Percentiles rank a stretch among this genome's conserved stretches.
Evolutionary conservation across 2,329 filamentous ascomycete genomes (phyloP).

Genomic region (Pezicula neosporulosa): DNA sequence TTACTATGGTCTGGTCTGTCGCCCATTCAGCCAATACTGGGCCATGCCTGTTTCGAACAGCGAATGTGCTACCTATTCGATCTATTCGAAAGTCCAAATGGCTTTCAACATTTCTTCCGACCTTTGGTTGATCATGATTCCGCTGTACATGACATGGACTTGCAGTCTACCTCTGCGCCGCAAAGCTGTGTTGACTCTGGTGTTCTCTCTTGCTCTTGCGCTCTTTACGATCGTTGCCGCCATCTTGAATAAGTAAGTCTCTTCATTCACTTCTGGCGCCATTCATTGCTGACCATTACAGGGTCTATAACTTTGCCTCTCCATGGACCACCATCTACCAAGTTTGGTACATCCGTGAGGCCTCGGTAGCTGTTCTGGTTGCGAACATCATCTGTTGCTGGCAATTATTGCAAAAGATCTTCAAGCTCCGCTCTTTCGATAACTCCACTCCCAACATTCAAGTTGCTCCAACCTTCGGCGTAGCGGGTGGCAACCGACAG

Average conservation of each 20-base stretch:
- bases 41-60: constrained; percentile 45
- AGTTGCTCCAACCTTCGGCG: neutral
- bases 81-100: constrained; percentile 55
- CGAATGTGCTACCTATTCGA: constrained; percentile 52
- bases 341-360: constrained; percentile 49
- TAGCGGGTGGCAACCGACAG: no score
- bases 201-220: constrained; percentile 40
- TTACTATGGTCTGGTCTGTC: constrained; percentile 41
- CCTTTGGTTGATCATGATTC: constrained; percentile 52
- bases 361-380: constrained; percentile 46
- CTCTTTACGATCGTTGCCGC: constrained; percentile 47
- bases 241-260: constrained; percentile 41
- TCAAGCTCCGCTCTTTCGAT: constrained; percentile 17
- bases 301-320: constrained; percentile 22
- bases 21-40: constrained; percentile 54
- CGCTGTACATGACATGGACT: constrained; percentile 43
- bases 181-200: constrained; percentile 43
- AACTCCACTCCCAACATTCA: constrained; percentile 4
- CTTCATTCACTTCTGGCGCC: neutral
- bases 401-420: constrained; percentile 24
- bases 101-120: constrained; percentile 57
- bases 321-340: constrained; percentile 25
- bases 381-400: constrained; percentile 49
- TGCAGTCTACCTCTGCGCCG: constrained; percentile 43
- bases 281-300: constrained; percentile 1